phyloP scores from a whole-genome alignment of 139 green algal genomes.

The Asterochloris erici region DNA sequence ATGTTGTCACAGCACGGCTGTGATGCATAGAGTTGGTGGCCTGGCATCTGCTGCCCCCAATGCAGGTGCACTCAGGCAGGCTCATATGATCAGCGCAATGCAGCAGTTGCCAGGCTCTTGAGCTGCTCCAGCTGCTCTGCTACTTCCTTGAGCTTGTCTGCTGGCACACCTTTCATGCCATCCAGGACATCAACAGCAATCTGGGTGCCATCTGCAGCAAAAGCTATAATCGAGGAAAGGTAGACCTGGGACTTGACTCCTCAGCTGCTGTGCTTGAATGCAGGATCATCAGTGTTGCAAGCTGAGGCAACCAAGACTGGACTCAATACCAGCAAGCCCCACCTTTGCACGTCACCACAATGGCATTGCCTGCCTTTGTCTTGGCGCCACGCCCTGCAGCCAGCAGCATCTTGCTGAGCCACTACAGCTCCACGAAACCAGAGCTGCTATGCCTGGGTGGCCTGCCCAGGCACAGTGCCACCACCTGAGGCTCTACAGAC shows the following conservation, averaged over 20 bases:
- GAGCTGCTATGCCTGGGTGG: too few species aligned
- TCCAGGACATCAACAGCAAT: conserved; percentile 16
- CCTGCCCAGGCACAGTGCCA: too few species aligned
- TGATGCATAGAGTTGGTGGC: too few species aligned
- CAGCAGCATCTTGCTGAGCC: too few species aligned
- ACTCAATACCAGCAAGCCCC: too few species aligned
- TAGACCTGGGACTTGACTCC: not conserved
- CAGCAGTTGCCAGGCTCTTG: conserved; percentile 11
- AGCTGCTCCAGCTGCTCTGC: conserved; percentile 8
- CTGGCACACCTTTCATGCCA: conserved; percentile 4
- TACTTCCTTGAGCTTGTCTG: conserved; percentile 7
- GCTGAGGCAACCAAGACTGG: not conserved
- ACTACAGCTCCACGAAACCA: too few species aligned
- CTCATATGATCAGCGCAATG: not conserved
- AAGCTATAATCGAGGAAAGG: not conserved
- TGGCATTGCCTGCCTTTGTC: conserved; percentile 10
- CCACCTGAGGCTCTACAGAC: too few species aligned
- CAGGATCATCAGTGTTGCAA: not conserved
- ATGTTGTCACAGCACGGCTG: too few species aligned
- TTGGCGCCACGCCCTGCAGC: conserved; percentile 4
- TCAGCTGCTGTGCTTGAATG: not conserved
- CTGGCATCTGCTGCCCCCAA: too few species aligned
- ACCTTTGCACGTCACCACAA: conserved; percentile 16
- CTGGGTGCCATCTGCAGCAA: conserved; percentile 14
- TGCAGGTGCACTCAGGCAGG: too few species aligned